Evolutionary conservation across 192 early-diverging fungal species (phyloP).

Genomic region (Rhizophagus sp.): DNA sequence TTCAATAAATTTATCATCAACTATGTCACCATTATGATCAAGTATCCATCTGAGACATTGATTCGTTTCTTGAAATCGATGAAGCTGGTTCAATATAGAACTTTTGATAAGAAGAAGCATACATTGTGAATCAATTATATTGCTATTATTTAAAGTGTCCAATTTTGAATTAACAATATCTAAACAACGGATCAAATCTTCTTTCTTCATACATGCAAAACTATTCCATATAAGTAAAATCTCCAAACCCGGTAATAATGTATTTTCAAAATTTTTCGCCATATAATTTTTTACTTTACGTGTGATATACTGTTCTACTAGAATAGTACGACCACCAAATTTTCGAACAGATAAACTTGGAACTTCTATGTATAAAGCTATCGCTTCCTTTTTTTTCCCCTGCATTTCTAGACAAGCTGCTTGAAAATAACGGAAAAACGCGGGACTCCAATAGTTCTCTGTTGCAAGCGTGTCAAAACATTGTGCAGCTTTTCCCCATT

Average conservation of each 20-base stretch:
- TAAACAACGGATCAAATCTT: constrained; percentile 34
- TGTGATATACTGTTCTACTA: constrained; percentile 49
- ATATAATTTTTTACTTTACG: constrained; percentile 51
- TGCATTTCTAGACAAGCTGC: constrained; percentile 47
- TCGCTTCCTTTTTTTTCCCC: constrained; percentile 69
- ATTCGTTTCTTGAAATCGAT: constrained; percentile 39
- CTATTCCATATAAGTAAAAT: constrained; percentile 53
- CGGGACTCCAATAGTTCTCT: constrained; percentile 51
- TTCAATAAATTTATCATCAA: constrained; percentile 47
- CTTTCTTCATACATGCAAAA: constrained; percentile 49
- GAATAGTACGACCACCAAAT: constrained; percentile 45
- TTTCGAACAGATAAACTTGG: constrained; percentile 46
- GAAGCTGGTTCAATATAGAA: constrained; percentile 45
- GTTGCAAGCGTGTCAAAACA: constrained; percentile 41
- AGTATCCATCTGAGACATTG: constrained; percentile 50
- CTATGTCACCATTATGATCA: constrained; percentile 41
- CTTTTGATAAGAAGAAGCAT: constrained; percentile 50
- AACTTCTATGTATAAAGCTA: constrained; percentile 60
- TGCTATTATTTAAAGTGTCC: constrained; percentile 32
- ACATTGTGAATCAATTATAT: constrained; percentile 40
- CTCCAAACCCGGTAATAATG: constrained; percentile 50
- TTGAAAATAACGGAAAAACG: constrained; percentile 47
- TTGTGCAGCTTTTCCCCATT: constrained; percentile 43
- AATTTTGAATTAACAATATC: constrained; percentile 36
- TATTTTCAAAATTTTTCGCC: constrained; percentile 47